Evolutionary conservation across 306 rosid species (phyloP).

Genomic region (Hippophae rhamnoides): DNA sequence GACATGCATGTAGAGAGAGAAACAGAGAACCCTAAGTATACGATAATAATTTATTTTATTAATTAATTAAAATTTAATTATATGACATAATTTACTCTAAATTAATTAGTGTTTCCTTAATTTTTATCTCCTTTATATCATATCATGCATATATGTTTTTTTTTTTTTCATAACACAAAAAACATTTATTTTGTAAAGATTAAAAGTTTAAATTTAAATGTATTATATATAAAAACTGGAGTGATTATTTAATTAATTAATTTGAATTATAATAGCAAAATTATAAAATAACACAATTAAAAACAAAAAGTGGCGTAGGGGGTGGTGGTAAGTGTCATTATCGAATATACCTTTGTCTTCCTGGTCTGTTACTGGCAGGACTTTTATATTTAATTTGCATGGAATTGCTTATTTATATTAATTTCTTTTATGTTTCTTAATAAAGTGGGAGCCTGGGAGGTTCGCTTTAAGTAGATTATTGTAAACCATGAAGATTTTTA

Average conservation of each 20-base stretch:
- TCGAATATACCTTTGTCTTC: conserved; percentile 59
- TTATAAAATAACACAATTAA: conserved; percentile 20
- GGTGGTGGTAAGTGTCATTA: conserved; percentile 67
- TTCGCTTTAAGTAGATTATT: background rate
- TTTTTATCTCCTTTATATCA: too few species aligned
- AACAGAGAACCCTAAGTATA: background rate
- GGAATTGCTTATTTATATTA: conserved; percentile 4
- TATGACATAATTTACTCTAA: too few species aligned
- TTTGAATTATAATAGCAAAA: conserved; percentile 5
- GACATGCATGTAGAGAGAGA: conserved; percentile 33
- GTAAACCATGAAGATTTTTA: too few species aligned
- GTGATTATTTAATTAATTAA: background rate
- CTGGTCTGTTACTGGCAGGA: conserved; percentile 26
- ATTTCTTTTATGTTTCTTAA: background rate
- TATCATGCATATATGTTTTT: too few species aligned
- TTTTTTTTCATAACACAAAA: too few species aligned
- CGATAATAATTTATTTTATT: too few species aligned
- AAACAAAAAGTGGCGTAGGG: conserved; percentile 45
- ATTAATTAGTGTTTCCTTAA: too few species aligned
- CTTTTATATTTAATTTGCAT: conserved; percentile 19
- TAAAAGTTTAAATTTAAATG: too few species aligned
- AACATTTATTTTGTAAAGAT: too few species aligned
- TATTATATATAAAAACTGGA: too few species aligned
- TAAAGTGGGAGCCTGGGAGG: too few species aligned
- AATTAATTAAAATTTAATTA: too few species aligned